phyloP scores from a whole-genome alignment of 2,329 filamentous ascomycete genomes.

The Metarhizium rileyi region DNA sequence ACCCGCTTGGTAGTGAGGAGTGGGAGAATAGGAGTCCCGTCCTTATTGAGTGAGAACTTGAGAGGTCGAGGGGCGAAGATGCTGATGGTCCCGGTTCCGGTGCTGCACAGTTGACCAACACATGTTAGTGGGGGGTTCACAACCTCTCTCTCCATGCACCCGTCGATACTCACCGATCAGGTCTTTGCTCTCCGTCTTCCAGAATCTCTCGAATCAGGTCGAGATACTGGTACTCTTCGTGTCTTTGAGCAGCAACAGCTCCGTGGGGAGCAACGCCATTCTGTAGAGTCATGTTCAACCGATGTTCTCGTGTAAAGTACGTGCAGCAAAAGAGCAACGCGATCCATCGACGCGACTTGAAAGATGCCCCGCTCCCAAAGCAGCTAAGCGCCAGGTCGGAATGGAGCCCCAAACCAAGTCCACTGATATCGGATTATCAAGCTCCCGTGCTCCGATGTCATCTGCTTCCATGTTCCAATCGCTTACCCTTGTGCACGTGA shows the following conservation, averaged over 20 bases:
- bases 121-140: background rate
- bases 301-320: conserved; percentile 1
- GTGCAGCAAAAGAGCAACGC: background rate
- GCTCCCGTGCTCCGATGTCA: background rate
- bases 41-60: conserved; percentile 70
- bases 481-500: conserved; percentile 18
- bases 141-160: background rate
- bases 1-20: conserved; percentile 97
- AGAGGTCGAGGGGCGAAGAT: conserved; percentile 81
- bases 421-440: background rate
- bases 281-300: background rate
- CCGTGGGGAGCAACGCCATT: background rate
- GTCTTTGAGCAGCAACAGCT: conserved; percentile 20
- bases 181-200: conserved; percentile 72
- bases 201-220: conserved; percentile 81
- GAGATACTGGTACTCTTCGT: conserved; percentile 93
- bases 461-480: background rate
- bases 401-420: background rate
- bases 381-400: background rate
- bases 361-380: background rate
- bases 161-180: conserved; percentile 56
- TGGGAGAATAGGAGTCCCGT: conserved; percentile 60
- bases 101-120: conserved; percentile 40
- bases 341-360: conserved; percentile 4
- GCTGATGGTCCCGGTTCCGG: conserved; percentile 85